Conservation (phyloP, 257 asterid genomes). For the Ehretia macrophylla region DNA sequence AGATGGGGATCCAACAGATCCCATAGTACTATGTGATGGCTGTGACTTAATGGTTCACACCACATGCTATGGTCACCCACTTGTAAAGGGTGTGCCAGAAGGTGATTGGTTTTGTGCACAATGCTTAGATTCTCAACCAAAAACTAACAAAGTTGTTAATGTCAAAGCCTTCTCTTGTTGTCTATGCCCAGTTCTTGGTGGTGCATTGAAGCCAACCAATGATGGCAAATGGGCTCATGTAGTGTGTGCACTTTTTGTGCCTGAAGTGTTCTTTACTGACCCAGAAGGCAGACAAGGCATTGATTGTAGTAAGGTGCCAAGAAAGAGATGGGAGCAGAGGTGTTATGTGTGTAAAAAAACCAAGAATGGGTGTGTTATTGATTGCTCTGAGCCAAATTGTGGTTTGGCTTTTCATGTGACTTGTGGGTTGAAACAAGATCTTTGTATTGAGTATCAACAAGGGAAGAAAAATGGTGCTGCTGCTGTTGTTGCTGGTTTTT, state of each 20-base stretch:
- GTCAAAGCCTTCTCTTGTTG: slow-evolving; percentile 37
- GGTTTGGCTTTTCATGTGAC: slow-evolving; percentile 62
- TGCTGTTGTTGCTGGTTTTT: slow-evolving; percentile 74
- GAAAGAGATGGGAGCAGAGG: slow-evolving; percentile 52
- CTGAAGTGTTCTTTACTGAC: slow-evolving; percentile 75
- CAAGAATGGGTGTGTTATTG: slow-evolving; percentile 61
- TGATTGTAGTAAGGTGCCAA: slow-evolving; percentile 45
- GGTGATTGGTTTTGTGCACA: slow-evolving; percentile 87
- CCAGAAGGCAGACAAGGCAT: slow-evolving; percentile 62
- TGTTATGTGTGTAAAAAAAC: slow-evolving; percentile 51
- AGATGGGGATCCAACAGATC: slow-evolving; percentile 80
- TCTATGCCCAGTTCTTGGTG: slow-evolving; percentile 60
- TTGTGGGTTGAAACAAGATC: slow-evolving; percentile 64
- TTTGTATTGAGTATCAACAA: slow-evolving; percentile 60
- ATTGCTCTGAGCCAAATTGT: slow-evolving; percentile 80
- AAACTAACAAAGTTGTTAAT: too few relatives aligned
- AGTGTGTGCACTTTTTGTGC: slow-evolving; percentile 68
- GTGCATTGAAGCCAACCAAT: slow-evolving; percentile 71
- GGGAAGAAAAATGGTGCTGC: slow-evolving; percentile 51
- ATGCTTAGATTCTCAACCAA: slow-evolving; percentile 36
- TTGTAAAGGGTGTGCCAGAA: slow-evolving; percentile 56
- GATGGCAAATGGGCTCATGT: slow-evolving; percentile 84
- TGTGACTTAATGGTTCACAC: slow-evolving; percentile 89
- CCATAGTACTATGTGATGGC: slow-evolving; percentile 86
- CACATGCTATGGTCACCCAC: slow-evolving; percentile 73